Percentiles rank a stretch among this genome's conserved stretches.
Evolutionary conservation across 2,329 filamentous ascomycete species (phyloP).

Genomic region (Aureobasidium sp.): DNA sequence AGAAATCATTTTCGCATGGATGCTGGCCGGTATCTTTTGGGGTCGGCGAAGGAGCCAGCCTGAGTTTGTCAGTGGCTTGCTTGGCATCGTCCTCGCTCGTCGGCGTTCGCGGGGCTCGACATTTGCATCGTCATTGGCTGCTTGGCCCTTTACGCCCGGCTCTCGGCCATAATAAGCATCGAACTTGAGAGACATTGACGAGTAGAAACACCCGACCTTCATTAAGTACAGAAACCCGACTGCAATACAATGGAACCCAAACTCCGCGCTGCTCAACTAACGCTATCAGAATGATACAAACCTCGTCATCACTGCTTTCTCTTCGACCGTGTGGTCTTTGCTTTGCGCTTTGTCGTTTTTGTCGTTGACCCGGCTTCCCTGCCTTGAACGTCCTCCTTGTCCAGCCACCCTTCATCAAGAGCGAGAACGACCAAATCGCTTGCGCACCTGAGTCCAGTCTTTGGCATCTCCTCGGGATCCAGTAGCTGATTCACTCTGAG

Average conservation of each 20-base stretch:
- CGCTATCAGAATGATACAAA: background rate
- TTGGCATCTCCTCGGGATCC: conserved; percentile 27
- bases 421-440: conserved; percentile 23
- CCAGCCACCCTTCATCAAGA: conserved; percentile 26
- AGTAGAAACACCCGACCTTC: background rate
- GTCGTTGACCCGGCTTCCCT: background rate
- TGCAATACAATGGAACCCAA: background rate
- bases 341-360: conserved; percentile 8
- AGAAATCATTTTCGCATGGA: conserved; percentile 12
- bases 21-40: conserved; percentile 8
- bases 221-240: background rate
- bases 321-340: conserved; percentile 9
- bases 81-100: background rate
- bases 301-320: background rate
- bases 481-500: conserved; percentile 28
- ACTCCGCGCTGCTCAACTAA: background rate
- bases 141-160: background rate
- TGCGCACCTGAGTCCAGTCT: conserved; percentile 12
- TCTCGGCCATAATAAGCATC: background rate
- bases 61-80: conserved; percentile 8
- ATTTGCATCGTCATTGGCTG: background rate
- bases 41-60: conserved; percentile 9
- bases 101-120: background rate
- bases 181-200: background rate
- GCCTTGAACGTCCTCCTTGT: conserved; percentile 26